Evolutionary conservation across 139 green algal genomes (phyloP), one percentile per base, ranked within the genome.

Genomic region (Nannochloris sp.): DNA sequence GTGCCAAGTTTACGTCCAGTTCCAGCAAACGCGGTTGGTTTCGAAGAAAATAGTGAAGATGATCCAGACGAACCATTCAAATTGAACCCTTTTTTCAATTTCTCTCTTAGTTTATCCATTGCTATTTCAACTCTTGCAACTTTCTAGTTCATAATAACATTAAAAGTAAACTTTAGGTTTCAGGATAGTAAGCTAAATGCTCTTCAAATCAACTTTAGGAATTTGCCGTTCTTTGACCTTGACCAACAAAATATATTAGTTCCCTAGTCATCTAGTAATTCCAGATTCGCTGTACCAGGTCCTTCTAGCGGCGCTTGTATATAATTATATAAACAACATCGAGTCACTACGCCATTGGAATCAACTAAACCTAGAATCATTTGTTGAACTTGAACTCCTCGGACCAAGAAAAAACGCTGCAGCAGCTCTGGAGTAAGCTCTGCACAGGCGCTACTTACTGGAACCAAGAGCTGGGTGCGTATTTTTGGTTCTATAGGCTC

Each of bases 301-400:
- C 70, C 70, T 56, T 74, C 71, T 64, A 78, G 51, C 10, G 71
- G 71, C 3, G 59, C 48, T 42, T 78, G 71, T 27, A 78, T 72
- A 53, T 78, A 78, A 59, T 78, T 72, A 68, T 74, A 78, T 47
- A 78, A 27, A 39, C 65, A 78, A 34, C 39, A 67, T 37, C 71
- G 47, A 3, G 56, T 71, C 23, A 78, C 71, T 14, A 74, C 58
- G 0, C 65, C 71, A 56, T 79, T 71, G 1, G 27, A 33, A 33
- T 76, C 74, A 1, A 78, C 68, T 24, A 77, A 59, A 3, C 38
- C 53, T 13, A 82, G 65, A 31, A 67, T 44, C 42, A 72, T 55
- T 59, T 72, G 64, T 37, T 68, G 63, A 33, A 55, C 71, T 67
- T 69, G 46, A 30, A 62, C 60, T 30, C 65, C 47, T 29, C 44